Evolutionary conservation across 169 alveolate genomes (phyloP), one percentile per base, ranked within the genome.

Genomic region (Prorocentrum cordatum): DNA sequence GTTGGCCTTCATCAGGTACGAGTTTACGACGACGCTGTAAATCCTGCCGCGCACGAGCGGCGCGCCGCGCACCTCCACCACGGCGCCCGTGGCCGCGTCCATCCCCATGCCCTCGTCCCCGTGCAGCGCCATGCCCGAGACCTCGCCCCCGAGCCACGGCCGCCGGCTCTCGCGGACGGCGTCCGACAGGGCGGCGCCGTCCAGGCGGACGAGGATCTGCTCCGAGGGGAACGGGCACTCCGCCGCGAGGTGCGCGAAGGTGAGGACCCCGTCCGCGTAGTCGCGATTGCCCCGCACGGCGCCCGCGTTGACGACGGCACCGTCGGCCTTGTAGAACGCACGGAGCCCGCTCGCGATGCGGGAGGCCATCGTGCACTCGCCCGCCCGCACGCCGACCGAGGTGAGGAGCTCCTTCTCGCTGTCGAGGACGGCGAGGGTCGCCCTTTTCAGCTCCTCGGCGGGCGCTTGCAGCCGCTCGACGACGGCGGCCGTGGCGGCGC

Each of bases 361-460:
- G 16, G 91, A 62, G 38, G 91, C 91, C 91, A 82, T 82, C 36
- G 80, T 62, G 39, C 91, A 50, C 33, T 82, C 91, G 7, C 70
- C 77, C 16, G 31, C 32, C 22, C 91, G 91, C 31, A 64, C 91
- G 1, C 91, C 91, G 20, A 29, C 68, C 12, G 91, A 82, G 2
- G 70, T 62, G 22, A 82, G 68, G 7, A 68, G 75, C 33, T 32
- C 80, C 2, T 82, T 80, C 9, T 3, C 35, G 42, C 26, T 20
- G n/a, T n/a, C n/a, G n/a, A n/a, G n/a, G n/a, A n/a, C n/a, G n/a
- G n/a, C n/a, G n/a, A n/a, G n/a, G n/a, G n/a, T n/a, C n/a, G n/a
- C n/a, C n/a, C n/a, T 5, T 26, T 62, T 62, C 38, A 77, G 75
- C 39, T 77, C 88, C 22, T 59, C 64, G 22, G 88, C 88, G 31